Conservation (phyloP, 768 basidiomycete species). For the Gymnopilus junonius region DNA sequence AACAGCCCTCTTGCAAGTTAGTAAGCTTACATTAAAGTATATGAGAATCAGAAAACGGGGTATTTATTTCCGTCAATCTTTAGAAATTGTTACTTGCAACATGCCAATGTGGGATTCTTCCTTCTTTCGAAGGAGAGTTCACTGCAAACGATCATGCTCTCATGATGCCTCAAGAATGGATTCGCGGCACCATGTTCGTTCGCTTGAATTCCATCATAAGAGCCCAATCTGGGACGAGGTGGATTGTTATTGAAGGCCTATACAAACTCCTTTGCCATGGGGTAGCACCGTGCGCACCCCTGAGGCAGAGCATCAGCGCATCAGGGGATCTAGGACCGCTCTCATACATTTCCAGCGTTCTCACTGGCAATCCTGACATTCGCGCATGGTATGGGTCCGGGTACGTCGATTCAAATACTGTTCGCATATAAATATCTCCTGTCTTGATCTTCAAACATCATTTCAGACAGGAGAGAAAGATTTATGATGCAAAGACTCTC, state of each 20-base stretch:
- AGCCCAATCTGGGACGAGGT: slow-evolving; percentile 5
- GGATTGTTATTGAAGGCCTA: slow-evolving; percentile 5
- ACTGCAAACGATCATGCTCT: neutral
- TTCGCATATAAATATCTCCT: neutral
- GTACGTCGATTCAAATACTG: neutral
- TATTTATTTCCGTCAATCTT: neutral
- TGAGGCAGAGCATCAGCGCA: slow-evolving; percentile 9
- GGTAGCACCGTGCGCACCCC: slow-evolving; percentile 3
- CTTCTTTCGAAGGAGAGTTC: slow-evolving; percentile 2
- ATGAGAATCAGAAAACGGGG: neutral
- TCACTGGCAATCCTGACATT: neutral
- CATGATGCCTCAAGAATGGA: slow-evolving; percentile 10
- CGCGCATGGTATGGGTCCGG: slow-evolving; percentile 3
- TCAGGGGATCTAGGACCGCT: slow-evolving; percentile 11
- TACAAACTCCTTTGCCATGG: slow-evolving; percentile 6
- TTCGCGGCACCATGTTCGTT: slow-evolving; percentile 9
- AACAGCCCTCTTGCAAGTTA: slow-evolving; percentile 1
- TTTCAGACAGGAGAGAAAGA: slow-evolving; percentile 2
- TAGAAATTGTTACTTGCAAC: slow-evolving; percentile 8
- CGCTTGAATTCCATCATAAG: slow-evolving; percentile 13
- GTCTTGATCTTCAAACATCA: neutral
- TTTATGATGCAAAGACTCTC: slow-evolving; percentile 4
- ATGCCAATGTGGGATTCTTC: slow-evolving; percentile 6
- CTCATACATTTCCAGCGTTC: slow-evolving; percentile 7
- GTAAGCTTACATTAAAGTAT: too few relatives aligned